Evolutionary conservation across 2,329 filamentous ascomycete genomes (phyloP), one percentile per base, ranked within the genome.

Genomic region (Mycocentrospora acerina): DNA sequence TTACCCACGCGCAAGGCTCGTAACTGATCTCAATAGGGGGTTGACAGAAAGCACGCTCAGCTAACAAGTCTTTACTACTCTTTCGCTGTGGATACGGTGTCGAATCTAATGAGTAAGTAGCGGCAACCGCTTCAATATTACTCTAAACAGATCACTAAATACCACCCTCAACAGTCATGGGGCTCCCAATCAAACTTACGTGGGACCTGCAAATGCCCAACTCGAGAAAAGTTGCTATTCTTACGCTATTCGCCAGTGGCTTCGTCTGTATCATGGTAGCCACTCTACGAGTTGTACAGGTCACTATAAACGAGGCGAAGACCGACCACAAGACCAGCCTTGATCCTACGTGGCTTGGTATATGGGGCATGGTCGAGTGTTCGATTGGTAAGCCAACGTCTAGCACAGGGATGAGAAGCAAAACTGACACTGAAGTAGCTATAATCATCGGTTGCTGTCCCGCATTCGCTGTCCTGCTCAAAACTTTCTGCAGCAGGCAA

Each of bases 301-400:
- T 67, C 14, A 59, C 60, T 9, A 35, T 46, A 30, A 56, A 59
- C 4, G 44, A 51, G n/a, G 10, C 53, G 47, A 32, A 50, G 40
- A 36, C 53, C 31, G n/a, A 56, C 37, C 9, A 57, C 44, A 29
- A 5, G 44, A 42, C 22, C 11, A 36, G 35, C 17, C 47, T 36
- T 44, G 55, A 37, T 55, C 57, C 15, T 5, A 46, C 43, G 24
- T 66, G 65, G 65, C 42, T 67, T 10, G 54, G 59, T 12, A 45
- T 67, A 4, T 67, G 62, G 62, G 62, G 53, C 7, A 58, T 59
- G 12, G 59, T 67, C 16, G 62, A 68, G 35, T 53, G 54, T 7
- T 51, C 59, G 14, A 63, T 67, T 18, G 51, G 54, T 48, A 40
- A 15, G 44, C 29, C 10, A 7, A 8, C 12, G 13, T 30, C 26